phyloP scores from a whole-genome alignment of 129 eudicot species.

The Apium graveolens region DNA sequence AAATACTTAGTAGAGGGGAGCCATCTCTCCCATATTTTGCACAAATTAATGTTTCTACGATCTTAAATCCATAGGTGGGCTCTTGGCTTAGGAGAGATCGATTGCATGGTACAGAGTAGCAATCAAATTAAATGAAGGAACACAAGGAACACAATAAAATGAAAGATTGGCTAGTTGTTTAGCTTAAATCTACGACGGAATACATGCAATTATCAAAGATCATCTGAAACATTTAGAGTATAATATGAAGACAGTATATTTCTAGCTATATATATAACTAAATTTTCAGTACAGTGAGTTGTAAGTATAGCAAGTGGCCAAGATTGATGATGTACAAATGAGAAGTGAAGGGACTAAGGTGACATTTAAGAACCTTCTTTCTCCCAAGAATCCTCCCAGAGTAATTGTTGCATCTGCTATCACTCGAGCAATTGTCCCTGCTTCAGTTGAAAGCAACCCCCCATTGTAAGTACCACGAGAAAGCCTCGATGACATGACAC shows the following conservation, averaged over 20 bases:
- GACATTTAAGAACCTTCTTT: slow-evolving; percentile 49
- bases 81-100: not conserved
- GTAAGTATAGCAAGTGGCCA: slow-evolving; percentile 81
- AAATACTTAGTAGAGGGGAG: not conserved
- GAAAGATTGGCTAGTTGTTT: not conserved
- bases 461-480: slow-evolving; percentile 98
- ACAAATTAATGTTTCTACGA: no score
- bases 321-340: slow-evolving; percentile 67
- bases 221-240: not conserved
- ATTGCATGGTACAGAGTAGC: not conserved
- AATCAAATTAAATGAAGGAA: no score
- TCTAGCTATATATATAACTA: not conserved
- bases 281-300: slow-evolving; percentile 55
- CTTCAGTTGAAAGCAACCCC: slow-evolving; percentile 85
- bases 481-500: slow-evolving; percentile 97
- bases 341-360: slow-evolving; percentile 74
- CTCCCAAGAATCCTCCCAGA: slow-evolving; percentile 60
- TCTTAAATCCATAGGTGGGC: no score
- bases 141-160: not conserved
- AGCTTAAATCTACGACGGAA: not conserved
- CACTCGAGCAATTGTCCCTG: slow-evolving; percentile 94
- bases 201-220: not conserved
- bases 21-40: no score
- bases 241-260: not conserved
- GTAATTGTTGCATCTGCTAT: slow-evolving; percentile 90